Base-by-base conservation (phyloP, 169 alveolate species). In the Cryptosporidium sp. region DNA sequence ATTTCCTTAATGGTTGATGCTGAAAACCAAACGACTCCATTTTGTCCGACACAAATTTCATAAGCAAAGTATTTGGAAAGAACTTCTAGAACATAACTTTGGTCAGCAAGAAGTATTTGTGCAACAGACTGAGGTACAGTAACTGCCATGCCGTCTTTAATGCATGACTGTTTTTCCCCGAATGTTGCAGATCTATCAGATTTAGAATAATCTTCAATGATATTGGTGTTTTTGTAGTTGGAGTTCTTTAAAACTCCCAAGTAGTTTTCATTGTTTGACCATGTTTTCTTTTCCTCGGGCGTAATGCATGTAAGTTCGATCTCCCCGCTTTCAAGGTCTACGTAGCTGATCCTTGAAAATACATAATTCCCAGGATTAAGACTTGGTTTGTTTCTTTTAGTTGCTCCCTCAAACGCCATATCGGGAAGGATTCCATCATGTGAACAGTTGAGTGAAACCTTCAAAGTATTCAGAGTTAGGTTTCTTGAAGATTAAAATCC, bases 371-470 rank as follows among this genome's bases (percentile, higher is more conserved):
- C 89, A 0, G 35, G 41, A 35, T 12, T 8, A n/a, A 80, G 31
- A 65, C 62, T 80, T 10, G 89, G 89, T 35, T 43, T 80, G 48
- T 80, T 80, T 43, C 89, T 59, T 48, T 80, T 80, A 16, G 89
- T 80, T 62, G 89, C 89, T 16, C 89, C 89, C 45, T 80, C 89
- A 80, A 80, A 80, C 26, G 89, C 89, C 89, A 80, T 80, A 43
- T 80, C 69, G 2, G 73, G 35, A 18, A 80, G 35, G 21, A 80
- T 80, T 48, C 75, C 89, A 50, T 59, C 67, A 31, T 80, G 65
- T 4, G 80, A 43, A 9, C 48, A 41, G 55, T 80, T 80, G 14
- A 80, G 14, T 14, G 89, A 80, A 37, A 80, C 75, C 89, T 80
- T 14, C 0, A 21, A 62, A 59, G 10, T 35, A 52, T 21, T 10